phyloP scores from a whole-genome alignment of 352 stramenopile species.

The Phytophthora lateralis region DNA sequence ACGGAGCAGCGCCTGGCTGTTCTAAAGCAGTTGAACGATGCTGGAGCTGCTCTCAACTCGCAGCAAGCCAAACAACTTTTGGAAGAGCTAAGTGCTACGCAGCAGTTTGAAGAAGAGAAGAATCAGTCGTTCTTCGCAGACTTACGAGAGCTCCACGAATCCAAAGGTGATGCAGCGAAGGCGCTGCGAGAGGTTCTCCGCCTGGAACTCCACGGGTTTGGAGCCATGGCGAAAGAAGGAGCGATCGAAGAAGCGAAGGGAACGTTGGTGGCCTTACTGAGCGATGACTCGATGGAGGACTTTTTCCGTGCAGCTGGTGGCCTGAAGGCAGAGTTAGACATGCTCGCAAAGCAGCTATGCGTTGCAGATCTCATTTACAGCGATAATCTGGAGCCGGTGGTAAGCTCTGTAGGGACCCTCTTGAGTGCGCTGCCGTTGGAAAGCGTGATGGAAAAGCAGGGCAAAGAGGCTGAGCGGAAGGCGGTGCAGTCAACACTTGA shows the following conservation, averaged over 20 bases:
- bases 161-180: slow-evolving; percentile 41
- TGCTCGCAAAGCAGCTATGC: slow-evolving; percentile 64
- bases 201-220: slow-evolving; percentile 65
- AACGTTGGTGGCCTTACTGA: slow-evolving; percentile 42
- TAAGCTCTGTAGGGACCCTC: slow-evolving; percentile 43
- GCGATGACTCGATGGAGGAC: slow-evolving; percentile 67
- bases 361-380: slow-evolving; percentile 84
- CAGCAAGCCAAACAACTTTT: slow-evolving; percentile 46
- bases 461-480: slow-evolving; percentile 75
- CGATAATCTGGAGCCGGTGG: slow-evolving; percentile 51
- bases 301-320: slow-evolving; percentile 84
- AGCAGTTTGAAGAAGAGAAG: slow-evolving; percentile 70
- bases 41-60: slow-evolving; percentile 48
- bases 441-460: slow-evolving; percentile 75
- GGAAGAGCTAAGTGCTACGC: slow-evolving; percentile 46
- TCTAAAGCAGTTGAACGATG: slow-evolving; percentile 53
- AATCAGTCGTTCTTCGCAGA: slow-evolving; percentile 65
- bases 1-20: slow-evolving; percentile 48
- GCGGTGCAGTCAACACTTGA: slow-evolving; percentile 79
- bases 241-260: slow-evolving; percentile 41
- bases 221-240: slow-evolving; percentile 63
- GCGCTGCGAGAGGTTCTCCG: slow-evolving; percentile 52
- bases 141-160: slow-evolving; percentile 48
- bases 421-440: slow-evolving; percentile 70
- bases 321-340: slow-evolving; percentile 76